Conservation (phyloP, 1,284 basidiomycete species). For the Cerrena zonata region DNA sequence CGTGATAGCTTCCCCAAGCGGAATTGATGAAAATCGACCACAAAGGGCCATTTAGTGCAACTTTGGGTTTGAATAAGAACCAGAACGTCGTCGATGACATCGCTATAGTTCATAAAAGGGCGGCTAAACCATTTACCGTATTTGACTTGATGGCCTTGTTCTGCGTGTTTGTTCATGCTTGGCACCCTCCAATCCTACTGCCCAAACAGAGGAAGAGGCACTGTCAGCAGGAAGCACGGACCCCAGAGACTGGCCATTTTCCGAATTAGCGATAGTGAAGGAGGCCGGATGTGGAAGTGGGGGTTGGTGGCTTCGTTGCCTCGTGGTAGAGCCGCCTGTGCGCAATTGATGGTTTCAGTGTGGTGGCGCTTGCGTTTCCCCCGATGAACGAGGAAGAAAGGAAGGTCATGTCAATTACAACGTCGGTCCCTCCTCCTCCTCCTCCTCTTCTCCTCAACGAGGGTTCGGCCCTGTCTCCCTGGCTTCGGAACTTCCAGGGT, state of each 20-base stretch:
- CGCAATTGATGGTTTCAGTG: background rate
- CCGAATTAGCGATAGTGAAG: background rate
- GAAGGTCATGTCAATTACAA: background rate
- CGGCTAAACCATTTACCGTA: slow-evolving; percentile 1
- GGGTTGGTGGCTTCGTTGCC: background rate
- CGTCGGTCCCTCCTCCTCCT: background rate
- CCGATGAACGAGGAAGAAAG: background rate
- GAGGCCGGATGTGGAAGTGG: background rate
- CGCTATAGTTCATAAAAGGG: background rate
- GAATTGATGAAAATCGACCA: too few species aligned
- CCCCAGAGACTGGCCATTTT: background rate
- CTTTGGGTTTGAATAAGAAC: too few species aligned
- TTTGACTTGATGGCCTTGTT: background rate
- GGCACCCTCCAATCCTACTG: background rate
- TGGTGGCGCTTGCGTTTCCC: slow-evolving; percentile 2
- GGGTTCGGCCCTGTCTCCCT: background rate
- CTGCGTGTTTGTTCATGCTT: background rate
- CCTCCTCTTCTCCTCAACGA: background rate
- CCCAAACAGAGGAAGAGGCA: background rate
- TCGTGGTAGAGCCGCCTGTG: background rate
- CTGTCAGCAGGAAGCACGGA: background rate
- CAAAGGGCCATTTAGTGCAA: too few species aligned
- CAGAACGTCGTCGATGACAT: too few species aligned
- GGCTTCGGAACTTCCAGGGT: background rate
- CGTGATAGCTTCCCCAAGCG: background rate